Evolutionary conservation across 2,329 filamentous ascomycete genomes (phyloP).

Genomic region (Aspergillus fischeri): DNA sequence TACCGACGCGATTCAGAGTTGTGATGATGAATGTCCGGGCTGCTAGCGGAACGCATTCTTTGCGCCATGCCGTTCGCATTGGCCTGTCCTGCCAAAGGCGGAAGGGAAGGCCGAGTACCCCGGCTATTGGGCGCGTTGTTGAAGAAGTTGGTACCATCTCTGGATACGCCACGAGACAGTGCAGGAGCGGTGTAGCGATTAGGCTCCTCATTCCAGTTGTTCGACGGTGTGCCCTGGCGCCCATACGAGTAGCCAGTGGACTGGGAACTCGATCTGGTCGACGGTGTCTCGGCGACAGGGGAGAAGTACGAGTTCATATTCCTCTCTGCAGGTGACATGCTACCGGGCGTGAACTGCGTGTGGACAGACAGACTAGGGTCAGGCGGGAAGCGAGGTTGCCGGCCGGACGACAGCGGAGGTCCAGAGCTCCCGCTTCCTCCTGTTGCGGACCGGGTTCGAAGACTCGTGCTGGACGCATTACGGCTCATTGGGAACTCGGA

Average conservation of each 20-base stretch:
- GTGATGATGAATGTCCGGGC: slow-evolving; percentile 80
- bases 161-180: slow-evolving; percentile 73
- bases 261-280: slow-evolving; percentile 49
- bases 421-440: slow-evolving; percentile 49
- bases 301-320: slow-evolving; percentile 90
- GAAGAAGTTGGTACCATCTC: slow-evolving; percentile 63
- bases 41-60: slow-evolving; percentile 86
- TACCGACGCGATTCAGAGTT: slow-evolving; percentile 48
- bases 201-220: slow-evolving; percentile 66
- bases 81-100: slow-evolving; percentile 61
- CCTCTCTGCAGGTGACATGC: slow-evolving; percentile 58
- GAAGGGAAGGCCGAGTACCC: slow-evolving; percentile 66
- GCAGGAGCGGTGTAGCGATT: slow-evolving; percentile 87
- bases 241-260: slow-evolving; percentile 74
- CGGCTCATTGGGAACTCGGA: slow-evolving; percentile 56
- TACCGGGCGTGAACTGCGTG: slow-evolving; percentile 48
- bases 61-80: slow-evolving; percentile 55
- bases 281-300: slow-evolving; percentile 67
- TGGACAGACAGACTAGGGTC: slow-evolving; percentile 66
- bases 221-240: slow-evolving; percentile 64
- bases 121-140: slow-evolving; percentile 59
- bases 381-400: slow-evolving; percentile 68
- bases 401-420: slow-evolving; percentile 40
- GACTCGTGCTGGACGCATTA: slow-evolving; percentile 69
- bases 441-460: slow-evolving; percentile 73